Base-by-base conservation (phyloP, 331 rosid species). In the Arachis monticola region DNA sequence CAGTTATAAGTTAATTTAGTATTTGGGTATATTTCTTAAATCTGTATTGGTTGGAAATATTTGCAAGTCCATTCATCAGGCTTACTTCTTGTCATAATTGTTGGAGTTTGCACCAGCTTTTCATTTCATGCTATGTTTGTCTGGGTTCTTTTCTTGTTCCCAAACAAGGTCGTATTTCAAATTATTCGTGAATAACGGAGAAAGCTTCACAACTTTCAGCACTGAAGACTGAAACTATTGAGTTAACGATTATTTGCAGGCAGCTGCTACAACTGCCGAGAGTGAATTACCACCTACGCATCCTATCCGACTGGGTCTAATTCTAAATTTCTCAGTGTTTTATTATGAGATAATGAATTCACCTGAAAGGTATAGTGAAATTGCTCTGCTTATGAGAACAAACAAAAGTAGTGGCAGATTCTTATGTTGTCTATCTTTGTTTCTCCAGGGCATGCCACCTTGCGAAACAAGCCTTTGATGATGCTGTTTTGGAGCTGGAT, bases 401-500 rank as follows among this genome's bases (percentile, higher is more conserved):
- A 9, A 8, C 12, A 57, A 35, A 5, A 42, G 40, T 17, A 1
- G 44, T 8, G 6, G 60, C 63, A 60, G 64, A 77, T 60, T 42
- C 64, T 77, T 52, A 82, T 62, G 57, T 70, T 6, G 2, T 53
- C 35, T 53, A 61, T 17, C 69, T 44, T 72, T 12, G 52, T 46
- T 77, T 77, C 38, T 77, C 40, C 76, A 81, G 88, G 67, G 88
- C 90, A 47, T 88, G 93, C 69, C 74, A 71, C 66, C 90, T 88
- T 72, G 93, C 93, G 35, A 88, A 84, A 74, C 92, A 88, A 85
- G 92, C 92, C 63, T 88, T 88, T 78, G 92, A 84, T 61, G 87
- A 88, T 64, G 92, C 87, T 56, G 88, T 88, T 61, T 85, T 87
- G 0, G 89, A 88, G 79, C 80, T 88, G 82, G 91, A 84, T 72